phyloP scores from a whole-genome alignment of 2,329 filamentous ascomycete species.

The Stagonosporopsis chrysanthemi region DNA sequence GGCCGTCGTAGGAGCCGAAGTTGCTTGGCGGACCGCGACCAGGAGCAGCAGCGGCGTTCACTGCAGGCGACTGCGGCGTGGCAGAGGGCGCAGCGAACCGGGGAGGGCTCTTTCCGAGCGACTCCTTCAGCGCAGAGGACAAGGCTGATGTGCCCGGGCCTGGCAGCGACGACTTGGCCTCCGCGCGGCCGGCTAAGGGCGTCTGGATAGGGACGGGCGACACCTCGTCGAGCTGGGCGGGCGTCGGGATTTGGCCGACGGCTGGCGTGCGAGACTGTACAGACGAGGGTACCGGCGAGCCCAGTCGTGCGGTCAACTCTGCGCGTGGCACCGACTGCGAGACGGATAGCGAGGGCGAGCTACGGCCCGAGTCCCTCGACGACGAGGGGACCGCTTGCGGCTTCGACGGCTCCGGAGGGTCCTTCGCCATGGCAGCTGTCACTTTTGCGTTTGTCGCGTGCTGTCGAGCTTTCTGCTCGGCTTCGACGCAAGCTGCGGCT shows the following conservation, averaged over 20 bases:
- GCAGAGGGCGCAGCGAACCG: slow-evolving; percentile 66
- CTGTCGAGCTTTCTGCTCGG: slow-evolving; percentile 6
- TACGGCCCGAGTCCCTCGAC: slow-evolving; percentile 34
- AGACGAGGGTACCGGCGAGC: slow-evolving; percentile 62
- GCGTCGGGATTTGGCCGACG: slow-evolving; percentile 59
- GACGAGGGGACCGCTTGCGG: slow-evolving; percentile 42
- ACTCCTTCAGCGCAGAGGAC: slow-evolving; percentile 83
- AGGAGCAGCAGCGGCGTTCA: slow-evolving; percentile 53
- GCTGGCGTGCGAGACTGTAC: slow-evolving; percentile 54
- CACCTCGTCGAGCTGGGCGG: slow-evolving; percentile 54
- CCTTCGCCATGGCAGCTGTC: slow-evolving; percentile 11
- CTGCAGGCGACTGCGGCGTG: slow-evolving; percentile 64
- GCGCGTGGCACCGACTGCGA: slow-evolving; percentile 57
- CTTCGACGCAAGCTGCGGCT: slow-evolving; percentile 23
- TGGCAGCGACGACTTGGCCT: slow-evolving; percentile 64
- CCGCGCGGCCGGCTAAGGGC: slow-evolving; percentile 70
- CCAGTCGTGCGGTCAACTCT: slow-evolving; percentile 62
- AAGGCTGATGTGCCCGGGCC: slow-evolving; percentile 88
- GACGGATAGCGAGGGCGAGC: slow-evolving; percentile 33
- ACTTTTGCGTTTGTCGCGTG: slow-evolving; percentile 13
- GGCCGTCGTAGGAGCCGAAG: slow-evolving; percentile 85
- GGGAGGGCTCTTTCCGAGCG: slow-evolving; percentile 73
- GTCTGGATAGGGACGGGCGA: slow-evolving; percentile 54
- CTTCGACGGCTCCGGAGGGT: slow-evolving; percentile 29
- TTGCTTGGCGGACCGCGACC: slow-evolving; percentile 69